Percentiles rank a stretch among this genome's conserved stretches.
Conservation (phyloP, 768 basidiomycete genomes). For the Lentinula boryana region DNA sequence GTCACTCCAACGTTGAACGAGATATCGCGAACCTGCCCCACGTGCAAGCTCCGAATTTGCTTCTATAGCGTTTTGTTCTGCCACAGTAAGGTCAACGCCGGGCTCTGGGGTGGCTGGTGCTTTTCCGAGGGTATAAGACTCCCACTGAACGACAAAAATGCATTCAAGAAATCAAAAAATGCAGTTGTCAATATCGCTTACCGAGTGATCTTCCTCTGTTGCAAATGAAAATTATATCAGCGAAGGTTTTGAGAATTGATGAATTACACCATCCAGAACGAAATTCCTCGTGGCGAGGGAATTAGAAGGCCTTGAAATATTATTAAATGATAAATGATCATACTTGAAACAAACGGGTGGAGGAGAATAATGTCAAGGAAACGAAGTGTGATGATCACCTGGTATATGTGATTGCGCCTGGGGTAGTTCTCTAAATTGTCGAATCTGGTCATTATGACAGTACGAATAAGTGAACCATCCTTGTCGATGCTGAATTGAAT, state of each 20-base stretch:
- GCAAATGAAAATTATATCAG: not conserved
- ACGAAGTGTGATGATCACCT: slow-evolving; percentile 36
- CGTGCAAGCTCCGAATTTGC: slow-evolving; percentile 74
- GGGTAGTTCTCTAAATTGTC: slow-evolving; percentile 87
- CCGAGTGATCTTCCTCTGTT: slow-evolving; percentile 83
- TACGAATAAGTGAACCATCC: slow-evolving; percentile 98
- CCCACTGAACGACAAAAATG: slow-evolving; percentile 44
- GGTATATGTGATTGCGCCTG: slow-evolving; percentile 58
- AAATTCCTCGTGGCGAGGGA: too few species aligned
- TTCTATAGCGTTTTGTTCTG: slow-evolving; percentile 57
- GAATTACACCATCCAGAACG: too few species aligned
- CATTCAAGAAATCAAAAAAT: too few species aligned
- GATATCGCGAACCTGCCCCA: slow-evolving; percentile 79
- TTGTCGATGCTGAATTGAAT: slow-evolving; percentile 59
- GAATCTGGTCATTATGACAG: slow-evolving; percentile 91
- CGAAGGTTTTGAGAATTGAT: not conserved
- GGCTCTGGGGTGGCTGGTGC: slow-evolving; percentile 56
- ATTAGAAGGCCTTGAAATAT: not conserved
- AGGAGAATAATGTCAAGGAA: not conserved
- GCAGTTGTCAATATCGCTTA: slow-evolving; percentile 29
- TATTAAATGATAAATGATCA: too few species aligned
- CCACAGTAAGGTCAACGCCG: slow-evolving; percentile 58
- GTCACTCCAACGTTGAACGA: slow-evolving; percentile 87
- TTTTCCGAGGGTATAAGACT: slow-evolving; percentile 71
- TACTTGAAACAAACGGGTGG: not conserved